Percentiles rank a stretch among this genome's conserved stretches.
Conservation (phyloP, 108 stramenopile species). For the Discostella pseudostelligera region DNA sequence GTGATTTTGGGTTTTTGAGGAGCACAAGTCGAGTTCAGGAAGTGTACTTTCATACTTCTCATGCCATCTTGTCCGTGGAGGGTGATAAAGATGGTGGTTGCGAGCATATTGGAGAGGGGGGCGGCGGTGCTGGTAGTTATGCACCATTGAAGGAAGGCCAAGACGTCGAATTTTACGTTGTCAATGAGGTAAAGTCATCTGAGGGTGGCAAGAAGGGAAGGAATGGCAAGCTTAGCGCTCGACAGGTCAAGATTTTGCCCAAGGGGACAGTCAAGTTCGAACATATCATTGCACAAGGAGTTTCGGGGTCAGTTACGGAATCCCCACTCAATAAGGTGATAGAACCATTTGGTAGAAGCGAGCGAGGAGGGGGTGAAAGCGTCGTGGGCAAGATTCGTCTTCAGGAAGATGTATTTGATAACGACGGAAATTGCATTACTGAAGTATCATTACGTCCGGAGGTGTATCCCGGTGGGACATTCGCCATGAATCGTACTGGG, state of each 20-base stretch:
- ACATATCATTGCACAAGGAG: slow-evolving; percentile 54
- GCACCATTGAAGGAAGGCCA: slow-evolving; percentile 55
- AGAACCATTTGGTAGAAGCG: slow-evolving; percentile 15
- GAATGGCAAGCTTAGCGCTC: slow-evolving; percentile 52
- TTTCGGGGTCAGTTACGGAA: slow-evolving; percentile 62
- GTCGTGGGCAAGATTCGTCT: slow-evolving; percentile 57
- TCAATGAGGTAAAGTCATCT: slow-evolving; percentile 29
- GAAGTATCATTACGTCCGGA: slow-evolving; percentile 52
- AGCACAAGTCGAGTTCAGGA: slow-evolving; percentile 56
- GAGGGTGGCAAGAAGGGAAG: slow-evolving; percentile 7
- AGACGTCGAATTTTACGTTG: slow-evolving; percentile 76
- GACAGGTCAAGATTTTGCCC: slow-evolving; percentile 59
- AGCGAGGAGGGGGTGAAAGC: no score
- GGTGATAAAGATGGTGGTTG: slow-evolving; percentile 21
- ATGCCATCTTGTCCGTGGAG: slow-evolving; percentile 38
- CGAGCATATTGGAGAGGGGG: slow-evolving; percentile 2
- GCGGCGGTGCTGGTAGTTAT: background rate
- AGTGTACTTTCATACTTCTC: slow-evolving; percentile 73
- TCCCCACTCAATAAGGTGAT: slow-evolving; percentile 41
- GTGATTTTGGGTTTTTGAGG: slow-evolving; percentile 66
- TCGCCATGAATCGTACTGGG: slow-evolving; percentile 41
- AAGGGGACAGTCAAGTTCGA: slow-evolving; percentile 69
- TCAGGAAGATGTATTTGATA: slow-evolving; percentile 23
- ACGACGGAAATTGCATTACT: slow-evolving; percentile 8
- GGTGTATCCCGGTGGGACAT: slow-evolving; percentile 66